Evolutionary conservation across 225 moss, liverwort and hornwort species (phyloP).

Genomic region (Marchantia polymorpha): DNA sequence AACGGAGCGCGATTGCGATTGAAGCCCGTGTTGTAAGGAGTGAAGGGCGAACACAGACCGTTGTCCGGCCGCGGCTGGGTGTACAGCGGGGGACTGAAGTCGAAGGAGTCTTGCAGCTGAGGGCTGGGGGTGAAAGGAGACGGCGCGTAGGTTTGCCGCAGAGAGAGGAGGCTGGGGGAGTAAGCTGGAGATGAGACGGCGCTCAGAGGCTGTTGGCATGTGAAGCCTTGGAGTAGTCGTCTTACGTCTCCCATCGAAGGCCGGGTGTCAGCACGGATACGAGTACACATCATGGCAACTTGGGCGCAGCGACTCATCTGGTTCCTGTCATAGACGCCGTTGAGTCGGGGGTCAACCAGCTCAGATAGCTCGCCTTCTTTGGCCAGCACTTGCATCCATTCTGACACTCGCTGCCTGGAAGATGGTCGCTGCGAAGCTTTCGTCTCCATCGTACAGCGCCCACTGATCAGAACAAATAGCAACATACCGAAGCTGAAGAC

Average conservation of each 20-base stretch:
- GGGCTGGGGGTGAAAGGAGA: conserved; percentile 3
- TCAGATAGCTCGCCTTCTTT: conserved; percentile 61
- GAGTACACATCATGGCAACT: conserved; percentile 65
- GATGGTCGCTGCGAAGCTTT: conserved; percentile 26
- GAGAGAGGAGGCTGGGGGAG: conserved; percentile 17
- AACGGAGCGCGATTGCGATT: not conserved
- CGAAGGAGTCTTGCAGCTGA: conserved; percentile 15
- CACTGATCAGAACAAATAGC: conserved; percentile 33
- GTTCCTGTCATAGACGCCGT: conserved; percentile 62
- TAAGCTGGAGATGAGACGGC: conserved; percentile 16
- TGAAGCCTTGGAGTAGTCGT: conserved; percentile 54
- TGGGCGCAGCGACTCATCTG: conserved; percentile 72
- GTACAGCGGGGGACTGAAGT: conserved; percentile 12
- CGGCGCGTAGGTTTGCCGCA: conserved; percentile 2
- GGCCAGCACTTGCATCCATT: conserved; percentile 72
- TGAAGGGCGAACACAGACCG: conserved; percentile 10
- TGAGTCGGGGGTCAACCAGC: conserved; percentile 63
- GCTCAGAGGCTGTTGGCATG: conserved; percentile 16
- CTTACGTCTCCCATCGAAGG: conserved; percentile 69
- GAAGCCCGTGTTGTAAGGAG: not conserved
- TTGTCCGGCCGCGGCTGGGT: not conserved
- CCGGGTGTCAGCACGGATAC: conserved; percentile 64
- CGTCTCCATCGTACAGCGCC: conserved; percentile 30
- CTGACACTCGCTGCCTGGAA: conserved; percentile 18
- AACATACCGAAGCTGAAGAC: conserved; percentile 45